phyloP scores from a whole-genome alignment of 1,284 basidiomycete species.

The Naganishia liquefaciens region DNA sequence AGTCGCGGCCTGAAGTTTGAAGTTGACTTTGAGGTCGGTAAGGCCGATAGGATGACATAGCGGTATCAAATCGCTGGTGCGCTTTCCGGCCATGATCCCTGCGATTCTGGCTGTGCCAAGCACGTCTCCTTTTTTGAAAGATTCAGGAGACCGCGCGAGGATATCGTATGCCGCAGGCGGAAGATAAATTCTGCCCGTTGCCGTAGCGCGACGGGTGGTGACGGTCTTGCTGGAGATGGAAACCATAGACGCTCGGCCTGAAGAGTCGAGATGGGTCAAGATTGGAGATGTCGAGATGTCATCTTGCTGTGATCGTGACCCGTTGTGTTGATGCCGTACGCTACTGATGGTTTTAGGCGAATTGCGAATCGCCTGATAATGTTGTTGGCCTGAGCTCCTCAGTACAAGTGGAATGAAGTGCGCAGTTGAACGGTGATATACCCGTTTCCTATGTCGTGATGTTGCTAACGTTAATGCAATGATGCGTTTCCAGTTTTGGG shows the following conservation, averaged over 20 bases:
- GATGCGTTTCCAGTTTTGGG: not conserved
- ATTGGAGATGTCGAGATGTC: not conserved
- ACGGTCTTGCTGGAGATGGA: constrained; percentile 67
- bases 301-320: not conserved
- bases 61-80: constrained; percentile 77
- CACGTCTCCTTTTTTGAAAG: constrained; percentile 69
- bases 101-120: constrained; percentile 76
- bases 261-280: constrained; percentile 70
- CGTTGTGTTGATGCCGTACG: not conserved
- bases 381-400: too few species aligned
- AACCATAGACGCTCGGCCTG: constrained; percentile 76
- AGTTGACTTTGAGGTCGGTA: constrained; percentile 65
- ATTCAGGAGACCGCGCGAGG: constrained; percentile 43
- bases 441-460: not conserved
- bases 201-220: constrained; percentile 72
- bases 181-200: constrained; percentile 72
- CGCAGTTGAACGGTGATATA: not conserved
- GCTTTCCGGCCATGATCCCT: constrained; percentile 82
- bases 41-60: constrained; percentile 78
- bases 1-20: constrained; percentile 54
- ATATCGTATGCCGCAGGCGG: constrained; percentile 66
- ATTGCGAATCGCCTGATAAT: not conserved
- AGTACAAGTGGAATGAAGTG: constrained; percentile 1
- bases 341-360: too few species aligned
- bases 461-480: constrained; percentile 6